phyloP scores from a whole-genome alignment of 495 filamentous ascomycete species.

The Cercophora scortea region DNA sequence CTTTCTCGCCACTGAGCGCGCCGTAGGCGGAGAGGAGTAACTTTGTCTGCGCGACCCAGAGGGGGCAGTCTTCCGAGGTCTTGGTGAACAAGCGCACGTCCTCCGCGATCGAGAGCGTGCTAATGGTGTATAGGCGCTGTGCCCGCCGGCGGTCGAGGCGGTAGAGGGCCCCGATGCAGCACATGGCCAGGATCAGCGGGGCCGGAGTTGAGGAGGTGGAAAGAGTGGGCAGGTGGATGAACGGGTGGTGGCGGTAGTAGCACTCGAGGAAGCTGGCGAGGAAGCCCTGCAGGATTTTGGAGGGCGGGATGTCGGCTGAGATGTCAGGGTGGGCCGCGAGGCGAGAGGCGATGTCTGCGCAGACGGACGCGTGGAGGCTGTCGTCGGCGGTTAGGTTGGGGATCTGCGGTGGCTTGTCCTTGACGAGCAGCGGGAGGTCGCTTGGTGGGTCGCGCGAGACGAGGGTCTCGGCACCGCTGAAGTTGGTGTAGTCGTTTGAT shows the following conservation, averaged over 20 bases:
- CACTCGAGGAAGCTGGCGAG: background rate
- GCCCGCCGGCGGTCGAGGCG: background rate
- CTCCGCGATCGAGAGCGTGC: background rate
- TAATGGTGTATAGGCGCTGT: background rate
- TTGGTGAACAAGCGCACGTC: background rate
- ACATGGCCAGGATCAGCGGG: constrained; percentile 1
- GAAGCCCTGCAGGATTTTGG: background rate
- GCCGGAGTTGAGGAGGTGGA: background rate
- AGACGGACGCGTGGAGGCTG: background rate
- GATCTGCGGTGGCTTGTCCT: background rate
- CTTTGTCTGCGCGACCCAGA: background rate
- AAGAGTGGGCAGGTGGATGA: background rate
- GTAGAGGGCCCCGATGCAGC: background rate
- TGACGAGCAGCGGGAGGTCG: background rate
- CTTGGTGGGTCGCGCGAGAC: background rate
- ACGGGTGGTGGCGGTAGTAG: constrained; percentile 1
- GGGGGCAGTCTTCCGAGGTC: background rate
- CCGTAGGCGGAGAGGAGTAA: background rate
- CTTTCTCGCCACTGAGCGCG: background rate
- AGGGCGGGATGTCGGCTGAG: background rate
- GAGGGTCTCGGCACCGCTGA: background rate
- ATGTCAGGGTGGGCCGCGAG: background rate
- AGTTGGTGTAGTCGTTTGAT: background rate
- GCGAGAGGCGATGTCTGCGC: background rate
- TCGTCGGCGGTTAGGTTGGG: background rate